Evolutionary conservation across 768 basidiomycete genomes (phyloP), one percentile per base, ranked within the genome.

Genomic region (Fomitopsis serialis): DNA sequence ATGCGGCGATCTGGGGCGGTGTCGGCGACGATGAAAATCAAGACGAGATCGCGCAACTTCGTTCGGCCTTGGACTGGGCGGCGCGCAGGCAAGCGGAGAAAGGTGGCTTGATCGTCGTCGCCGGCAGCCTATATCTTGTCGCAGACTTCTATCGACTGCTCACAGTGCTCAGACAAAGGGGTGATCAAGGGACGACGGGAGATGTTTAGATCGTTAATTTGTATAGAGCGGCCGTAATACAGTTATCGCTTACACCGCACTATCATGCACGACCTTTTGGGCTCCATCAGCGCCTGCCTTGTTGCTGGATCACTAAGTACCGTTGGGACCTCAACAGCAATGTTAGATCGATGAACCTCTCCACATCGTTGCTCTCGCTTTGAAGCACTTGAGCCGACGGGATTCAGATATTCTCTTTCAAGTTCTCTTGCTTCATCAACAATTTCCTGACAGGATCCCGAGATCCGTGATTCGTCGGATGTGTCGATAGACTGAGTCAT

Each of bases 81-180:
- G 58, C 55, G 1, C 50, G 54, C 25, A 53, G 40, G 32, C 49
- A 55, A 22, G 62, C 45, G 23, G 57, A 56, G 12, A 53, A 55
- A 7, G 59, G 67, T 0, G 65, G 63, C n/a, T 62, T 92, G 49
- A 78, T 88, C 0, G 78, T 97, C 11, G 63, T 96, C 1, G 87
- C 92, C 22, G 97, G 96, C 36, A 98, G 97, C 70, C 67, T 98
- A 61, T 99, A 99, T 70, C 79, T 98, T 36, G 91, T 93, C 1
- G 92, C 93, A 10, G 96, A 98, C 71, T 83, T 95, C 52, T 97
- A 96, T 72, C 74, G 93, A 53, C 47, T 65, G 36, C 54, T 63
- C n/a, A n/a, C n/a, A n/a, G n/a, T n/a, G n/a, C n/a, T n/a, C n/a
- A 23, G 48, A 12, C 7, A 34, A 48, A 34, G 37, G 6, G 37